Evolutionary conservation across 2,329 filamentous ascomycete species (phyloP).

Genomic region (Penicillium sp.): DNA sequence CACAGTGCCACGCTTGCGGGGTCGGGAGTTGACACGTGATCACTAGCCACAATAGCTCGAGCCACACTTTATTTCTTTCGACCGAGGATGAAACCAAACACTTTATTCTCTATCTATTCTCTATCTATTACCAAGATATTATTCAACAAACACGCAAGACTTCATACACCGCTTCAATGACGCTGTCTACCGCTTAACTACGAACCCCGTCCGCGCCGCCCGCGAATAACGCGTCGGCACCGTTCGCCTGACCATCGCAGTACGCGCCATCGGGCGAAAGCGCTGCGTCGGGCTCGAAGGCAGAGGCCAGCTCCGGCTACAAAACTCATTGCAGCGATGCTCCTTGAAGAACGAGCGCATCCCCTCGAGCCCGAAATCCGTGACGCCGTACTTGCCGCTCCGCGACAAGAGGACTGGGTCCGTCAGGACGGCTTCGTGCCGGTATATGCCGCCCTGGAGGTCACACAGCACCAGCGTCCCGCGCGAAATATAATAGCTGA

Average conservation of each 20-base stretch:
- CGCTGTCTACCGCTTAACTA: no score
- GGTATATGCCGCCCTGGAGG: constrained; percentile 42
- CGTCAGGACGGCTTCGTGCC: constrained; percentile 32
- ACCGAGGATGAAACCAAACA: no score
- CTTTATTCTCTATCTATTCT: no score
- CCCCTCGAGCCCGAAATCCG: neutral
- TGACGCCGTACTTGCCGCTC: neutral
- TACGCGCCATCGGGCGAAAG: neutral
- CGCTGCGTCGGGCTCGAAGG: neutral
- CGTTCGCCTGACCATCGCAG: neutral
- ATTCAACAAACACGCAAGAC: no score
- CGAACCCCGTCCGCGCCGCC: neutral
- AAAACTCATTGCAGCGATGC: neutral
- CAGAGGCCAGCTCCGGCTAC: neutral
- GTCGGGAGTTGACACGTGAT: neutral
- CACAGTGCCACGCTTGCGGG: constrained; percentile 1
- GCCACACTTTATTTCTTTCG: no score
- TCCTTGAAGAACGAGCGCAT: neutral
- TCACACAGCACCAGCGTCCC: constrained; percentile 41
- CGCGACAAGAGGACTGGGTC: constrained; percentile 42
- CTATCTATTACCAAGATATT: no score
- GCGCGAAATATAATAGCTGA: neutral
- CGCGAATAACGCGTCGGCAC: neutral
- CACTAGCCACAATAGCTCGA: neutral
- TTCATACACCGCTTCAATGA: no score